Percentiles rank a stretch among this genome's conserved stretches.
Conservation (phyloP, 116 monocot species). For the Thalassia testudinum region DNA sequence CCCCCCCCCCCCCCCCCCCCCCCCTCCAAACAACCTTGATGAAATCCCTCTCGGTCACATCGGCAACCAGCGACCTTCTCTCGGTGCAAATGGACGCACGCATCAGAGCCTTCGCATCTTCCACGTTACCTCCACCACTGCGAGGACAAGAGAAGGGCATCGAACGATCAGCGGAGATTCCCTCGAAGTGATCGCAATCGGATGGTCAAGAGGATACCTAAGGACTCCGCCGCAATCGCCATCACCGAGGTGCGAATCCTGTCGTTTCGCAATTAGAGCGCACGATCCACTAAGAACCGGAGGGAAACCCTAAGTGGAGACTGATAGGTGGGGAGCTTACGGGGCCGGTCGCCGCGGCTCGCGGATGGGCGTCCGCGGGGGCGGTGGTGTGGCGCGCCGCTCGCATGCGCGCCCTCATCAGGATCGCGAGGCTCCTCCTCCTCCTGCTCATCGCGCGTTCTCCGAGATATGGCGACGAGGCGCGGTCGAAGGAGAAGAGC, state of each 20-base stretch:
- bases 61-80: neutral
- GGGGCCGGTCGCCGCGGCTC: neutral
- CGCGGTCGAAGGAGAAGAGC: no score
- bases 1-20: neutral
- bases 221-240: neutral
- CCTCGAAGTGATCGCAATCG: neutral
- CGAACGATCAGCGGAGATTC: neutral
- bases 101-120: slow-evolving; percentile 3
- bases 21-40: neutral
- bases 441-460: slow-evolving; percentile 2
- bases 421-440: slow-evolving; percentile 1
- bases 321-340: neutral
- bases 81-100: neutral
- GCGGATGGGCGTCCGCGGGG: neutral
- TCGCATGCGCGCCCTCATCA: slow-evolving; percentile 6
- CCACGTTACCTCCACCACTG: neutral
- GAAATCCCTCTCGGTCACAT: neutral
- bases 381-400: neutral
- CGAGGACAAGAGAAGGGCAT: neutral
- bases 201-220: neutral
- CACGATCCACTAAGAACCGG: neutral
- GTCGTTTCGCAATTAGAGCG: neutral
- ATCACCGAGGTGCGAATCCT: no score
- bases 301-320: neutral
- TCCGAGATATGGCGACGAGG: no score